Evolutionary conservation across 192 early-diverging fungal genomes (phyloP), one percentile per base, ranked within the genome.

Genomic region (Coemansia furcata): DNA sequence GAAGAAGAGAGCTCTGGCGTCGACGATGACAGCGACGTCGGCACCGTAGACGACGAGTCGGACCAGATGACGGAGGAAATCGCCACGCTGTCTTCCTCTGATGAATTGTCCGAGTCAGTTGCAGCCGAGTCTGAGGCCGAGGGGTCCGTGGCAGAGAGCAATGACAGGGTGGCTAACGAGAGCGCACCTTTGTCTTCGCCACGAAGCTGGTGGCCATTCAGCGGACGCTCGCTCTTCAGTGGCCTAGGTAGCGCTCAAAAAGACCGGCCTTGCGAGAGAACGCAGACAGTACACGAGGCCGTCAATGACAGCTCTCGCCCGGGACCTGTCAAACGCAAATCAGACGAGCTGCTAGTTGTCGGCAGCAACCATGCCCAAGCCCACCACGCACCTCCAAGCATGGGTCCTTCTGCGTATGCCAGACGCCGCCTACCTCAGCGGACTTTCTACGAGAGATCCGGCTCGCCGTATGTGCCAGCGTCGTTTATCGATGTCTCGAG

Each of bases 401-500:
- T 9, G 14, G 54, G 6, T 3, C 54, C 26, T 7, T 33, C 54
- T 33, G 30, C 30, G 6, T 57, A 33, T 44, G 39, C 33, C 14
- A 64, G 40, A 44, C 65, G 50, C 1, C 68, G 74, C 60, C 50
- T 62, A 50, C 61, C 52, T 44, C 69, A 50, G 32, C 66, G 62
- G 46, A 61, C 26, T 23, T 33, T 9, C 14, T 54, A 19, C 17
- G 39, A 32, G 30, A 63, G 38, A 12, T 23, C 10, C 2, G 30
- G 67, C 37, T 65, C 57, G 62, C 65, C 66, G 6, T 76, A 66
- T 50, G 69, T 71, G 15, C 78, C 78, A 3, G 37, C 61, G 2
- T 75, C 78, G 21, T 80, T 80, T 67, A 62, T 76, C 40, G 73
- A 80, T 36, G 55, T 80, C 36, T 65, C 73, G 35, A 64, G 58